phyloP scores from a whole-genome alignment of 495 filamentous ascomycete species.

The Xylona heveae region DNA sequence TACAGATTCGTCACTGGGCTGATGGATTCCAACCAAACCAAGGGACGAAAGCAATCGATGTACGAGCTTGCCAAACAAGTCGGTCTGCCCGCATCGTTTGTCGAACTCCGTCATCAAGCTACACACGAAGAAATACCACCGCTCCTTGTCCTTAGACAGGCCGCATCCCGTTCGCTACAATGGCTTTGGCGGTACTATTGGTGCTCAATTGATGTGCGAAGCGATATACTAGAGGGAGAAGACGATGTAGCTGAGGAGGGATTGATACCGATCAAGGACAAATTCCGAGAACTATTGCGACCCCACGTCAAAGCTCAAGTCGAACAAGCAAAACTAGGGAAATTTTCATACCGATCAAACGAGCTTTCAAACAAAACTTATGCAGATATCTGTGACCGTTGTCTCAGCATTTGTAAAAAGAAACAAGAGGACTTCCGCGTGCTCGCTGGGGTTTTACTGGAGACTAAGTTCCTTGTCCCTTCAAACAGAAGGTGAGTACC shows the following conservation, averaged over 20 bases:
- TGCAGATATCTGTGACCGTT: too few relatives aligned
- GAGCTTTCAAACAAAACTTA: too few relatives aligned
- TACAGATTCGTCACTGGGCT: conserved; percentile 78
- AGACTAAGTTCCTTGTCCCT: background rate
- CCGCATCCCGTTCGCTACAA: conserved; percentile 41
- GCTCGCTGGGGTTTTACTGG: background rate
- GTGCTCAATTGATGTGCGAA: conserved; percentile 11
- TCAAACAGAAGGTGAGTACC: background rate
- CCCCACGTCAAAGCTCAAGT: too few relatives aligned
- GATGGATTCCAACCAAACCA: conserved; percentile 51
- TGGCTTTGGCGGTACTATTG: conserved; percentile 90
- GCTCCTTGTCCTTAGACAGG: conserved; percentile 42
- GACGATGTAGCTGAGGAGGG: too few relatives aligned
- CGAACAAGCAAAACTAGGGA: too few relatives aligned
- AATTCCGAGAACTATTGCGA: too few relatives aligned
- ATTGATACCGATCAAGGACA: too few relatives aligned
- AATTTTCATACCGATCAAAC: too few relatives aligned
- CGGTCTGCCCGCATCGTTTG: conserved; percentile 62
- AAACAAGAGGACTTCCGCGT: background rate
- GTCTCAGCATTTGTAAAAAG: background rate
- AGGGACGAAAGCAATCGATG: conserved; percentile 55
- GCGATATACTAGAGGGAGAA: too few relatives aligned
- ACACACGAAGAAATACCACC: conserved; percentile 74
- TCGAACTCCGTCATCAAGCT: conserved; percentile 75
- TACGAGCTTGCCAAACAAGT: conserved; percentile 56